Evolutionary conservation across 805 yeast species (phyloP), one percentile per base, ranked within the genome.

Genomic region (Yarrowia sp.): DNA sequence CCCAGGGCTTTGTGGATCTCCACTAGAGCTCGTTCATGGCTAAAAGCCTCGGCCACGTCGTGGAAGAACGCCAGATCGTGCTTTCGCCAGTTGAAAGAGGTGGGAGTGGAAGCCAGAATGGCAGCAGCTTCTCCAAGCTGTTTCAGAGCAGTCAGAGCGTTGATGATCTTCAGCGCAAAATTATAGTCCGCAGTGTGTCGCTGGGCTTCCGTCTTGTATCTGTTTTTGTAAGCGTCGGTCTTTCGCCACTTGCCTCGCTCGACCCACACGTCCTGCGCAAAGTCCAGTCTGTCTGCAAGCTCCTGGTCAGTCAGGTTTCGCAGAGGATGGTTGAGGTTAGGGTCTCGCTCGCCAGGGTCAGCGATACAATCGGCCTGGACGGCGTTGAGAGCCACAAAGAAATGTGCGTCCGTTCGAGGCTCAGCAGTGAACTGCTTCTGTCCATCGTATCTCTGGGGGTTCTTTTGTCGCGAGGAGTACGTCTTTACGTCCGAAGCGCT

Each of bases 201-300:
- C 19, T 8, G 48, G 0, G 48, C 56, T 15, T 49, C 42, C 2
- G 55, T 22, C 48, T 40, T 63, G 48, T 63, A 63, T 26, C n/a
- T 63, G 11, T 16, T 48, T 2, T 15, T 26, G 46, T 12, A 63
- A 0, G 55, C 45, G 11, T 36, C 48, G 10, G 56, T 36, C 40
- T 49, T 46, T 22, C 67, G 43, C 67, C 67, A 63, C 40, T 63
- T n/a, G 4, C 67, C 67, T 40, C 67, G 45, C n/a, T 63, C 67
- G 3, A 48, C 40, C 67, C 67, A 63, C 38, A 48, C 67, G n/a
- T 38, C 56, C 48, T 63, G 67, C 8, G 56, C 26, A 26, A 63
- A 63, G 48, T 63, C 56, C n/a, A 63, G 56, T 4, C 67, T 19
- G 3, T 48, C 56, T 5, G 9, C n/a, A 7, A 48, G 15, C 55